Base-by-base conservation (phyloP, 2,329 filamentous ascomycete genomes). In the Gliomastix tumulicola region DNA sequence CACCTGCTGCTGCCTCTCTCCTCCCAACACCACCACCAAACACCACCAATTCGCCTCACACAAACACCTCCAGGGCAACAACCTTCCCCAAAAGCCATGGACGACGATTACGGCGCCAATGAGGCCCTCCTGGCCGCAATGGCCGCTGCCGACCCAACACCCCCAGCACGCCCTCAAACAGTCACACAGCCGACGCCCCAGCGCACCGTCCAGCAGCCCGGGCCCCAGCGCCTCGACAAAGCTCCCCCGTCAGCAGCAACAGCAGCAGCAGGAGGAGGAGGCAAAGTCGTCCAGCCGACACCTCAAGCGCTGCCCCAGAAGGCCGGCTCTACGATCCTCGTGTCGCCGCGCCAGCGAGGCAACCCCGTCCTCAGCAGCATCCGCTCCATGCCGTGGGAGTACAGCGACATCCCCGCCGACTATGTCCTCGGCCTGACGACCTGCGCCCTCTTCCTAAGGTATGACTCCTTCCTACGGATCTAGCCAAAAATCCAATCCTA, bases 381-480 rank as follows among this genome's bases (percentile, higher is more conserved):
- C 49, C 82, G 83, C 41, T 81, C 84, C 2, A 71, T 94, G 40
- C 77, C 88, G 1, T 98, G 92, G 92, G 92, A 98, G 61, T 97
- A 95, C 60, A 89, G 87, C 43, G 90, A 97, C 53, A 95, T 95
- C n/a, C 82, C 84, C 2, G 87, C 90, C 21, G 92, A 98, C 63
- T 98, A 94, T 57, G 83, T 90, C 8, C 69, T 97, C 18, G 90
- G 92, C 1, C 56, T 76, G 30, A 94, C 88, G 0, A 94, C 89
- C 7, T 95, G 90, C 52, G 89, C 87, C 1, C 71, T 98, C 6
- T 98, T 97, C 55, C 68, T 98, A 30, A 94, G 68, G 68, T 68
- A 33, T 30, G 47, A n/a, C n/a, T n/a, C n/a, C 15, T 4, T 18
- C 9, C 22, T 22, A 31, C 12, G 16, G 30, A 18, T 28, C 15